Base-by-base conservation (phyloP, 2,329 filamentous ascomycete genomes). In the Parastagonospora nodorum region DNA sequence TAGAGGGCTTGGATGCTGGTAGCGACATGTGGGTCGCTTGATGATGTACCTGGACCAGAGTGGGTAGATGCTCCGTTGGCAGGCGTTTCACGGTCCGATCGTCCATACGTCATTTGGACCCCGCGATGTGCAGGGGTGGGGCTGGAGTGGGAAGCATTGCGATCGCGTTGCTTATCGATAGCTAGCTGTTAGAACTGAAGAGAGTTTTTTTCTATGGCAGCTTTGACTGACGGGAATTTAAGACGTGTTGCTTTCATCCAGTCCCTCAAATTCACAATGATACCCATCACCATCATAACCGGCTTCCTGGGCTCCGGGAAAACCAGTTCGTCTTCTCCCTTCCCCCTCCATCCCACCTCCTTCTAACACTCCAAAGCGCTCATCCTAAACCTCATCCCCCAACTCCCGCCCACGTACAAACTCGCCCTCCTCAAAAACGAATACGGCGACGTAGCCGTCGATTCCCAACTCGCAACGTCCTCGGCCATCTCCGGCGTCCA, bases 351-450 rank as follows among this genome's bases (percentile, higher is more conserved):
- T 16, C 11, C 44, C 40, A 38, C 43, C 77, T 28, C 35, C 32
- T 27, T 28, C 42, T 41, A 57, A 56, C 53, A 15, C 1, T 10
- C 28, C 5, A 16, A 44, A 74, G 71, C 94, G 2, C 82, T 99
- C 51, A 92, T 99, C 58, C 87, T 99, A 55, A 94, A 94, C 75
- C 88, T 99, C 10, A 83, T 97, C 60, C 92, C 92, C 0, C 94
- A 99, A 78, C 87, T 99, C 11, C 86, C 87, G n/a, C 77, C 82
- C 45, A 88, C 86, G 58, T 97, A 99, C 84, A 89, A 88, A 50
- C 89, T 99, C 58, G 94, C 93, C 2, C 86, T 99, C 12, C 84
- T 99, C 48, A 99, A 99, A 74, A 99, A 99, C 76, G 94, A 99
- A 77, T 97, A 97, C 74, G 94, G 94, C 69, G 92, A 97, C 73